These are phyloP conservation scores for Trapa bicornis DNA, from an alignment of 345 rosid genomes.

Conservation along the genomic window DNA sequence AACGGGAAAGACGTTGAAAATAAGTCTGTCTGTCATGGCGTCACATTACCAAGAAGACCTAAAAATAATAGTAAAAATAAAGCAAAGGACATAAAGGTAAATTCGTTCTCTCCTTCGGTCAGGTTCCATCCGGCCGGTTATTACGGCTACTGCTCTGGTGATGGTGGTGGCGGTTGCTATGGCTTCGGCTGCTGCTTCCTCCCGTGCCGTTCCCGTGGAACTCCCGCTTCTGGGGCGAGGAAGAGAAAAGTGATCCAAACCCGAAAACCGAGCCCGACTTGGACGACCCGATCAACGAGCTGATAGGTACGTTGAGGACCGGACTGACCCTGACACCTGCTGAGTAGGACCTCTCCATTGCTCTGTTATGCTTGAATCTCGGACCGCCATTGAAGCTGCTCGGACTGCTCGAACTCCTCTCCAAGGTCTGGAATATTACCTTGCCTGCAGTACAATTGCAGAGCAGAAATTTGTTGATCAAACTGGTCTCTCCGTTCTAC, in stretches of 20 bases:
- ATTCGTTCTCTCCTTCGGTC: not conserved
- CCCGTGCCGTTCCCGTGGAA: not conserved
- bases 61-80: not conserved
- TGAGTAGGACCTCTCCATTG: slow-evolving; percentile 86
- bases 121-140: not conserved
- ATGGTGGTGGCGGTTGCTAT: not conserved
- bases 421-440: slow-evolving; percentile 78
- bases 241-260: slow-evolving; percentile 40
- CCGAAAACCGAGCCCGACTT: slow-evolving; percentile 42
- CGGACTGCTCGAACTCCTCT: slow-evolving; percentile 95
- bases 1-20: not conserved
- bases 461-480: not conserved
- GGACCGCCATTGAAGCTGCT: slow-evolving; percentile 91
- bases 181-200: slow-evolving; percentile 6
- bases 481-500: not conserved
- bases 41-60: not conserved
- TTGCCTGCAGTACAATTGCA: slow-evolving; percentile 31
- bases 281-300: slow-evolving; percentile 46
- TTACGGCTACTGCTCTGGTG: not conserved
- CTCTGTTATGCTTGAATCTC: slow-evolving; percentile 46
- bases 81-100: not conserved
- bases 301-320: slow-evolving; percentile 64
- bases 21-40: not conserved
- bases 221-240: slow-evolving; percentile 36
- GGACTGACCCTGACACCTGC: slow-evolving; percentile 62